Evolutionary conservation across 495 filamentous ascomycete genomes (phyloP).

Genomic region (Xylaria flabelliformis): DNA sequence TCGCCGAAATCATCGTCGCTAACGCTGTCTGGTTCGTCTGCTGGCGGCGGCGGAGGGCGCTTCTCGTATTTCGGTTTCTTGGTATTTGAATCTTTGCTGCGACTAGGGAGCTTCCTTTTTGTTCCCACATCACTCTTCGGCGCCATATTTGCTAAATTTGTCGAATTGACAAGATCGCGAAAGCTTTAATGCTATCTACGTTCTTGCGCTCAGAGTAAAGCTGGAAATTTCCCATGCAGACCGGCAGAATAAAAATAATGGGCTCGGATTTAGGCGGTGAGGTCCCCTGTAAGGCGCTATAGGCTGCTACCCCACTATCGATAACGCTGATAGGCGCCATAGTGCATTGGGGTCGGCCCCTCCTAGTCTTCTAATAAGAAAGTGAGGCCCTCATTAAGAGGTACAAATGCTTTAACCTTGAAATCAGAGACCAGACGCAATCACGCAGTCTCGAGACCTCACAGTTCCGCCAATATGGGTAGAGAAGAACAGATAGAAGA

Average conservation of each 20-base stretch:
- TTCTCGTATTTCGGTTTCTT: constrained; percentile 59
- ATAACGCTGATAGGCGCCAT: constrained; percentile 23
- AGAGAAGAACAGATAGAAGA: constrained; percentile 94
- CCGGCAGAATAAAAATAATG: constrained; percentile 31
- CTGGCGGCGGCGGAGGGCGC: constrained; percentile 33
- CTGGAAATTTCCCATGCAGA: constrained; percentile 25
- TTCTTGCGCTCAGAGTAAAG: constrained; percentile 15
- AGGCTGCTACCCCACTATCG: constrained; percentile 21
- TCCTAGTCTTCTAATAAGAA: constrained; percentile 1
- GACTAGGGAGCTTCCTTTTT: constrained; percentile 51
- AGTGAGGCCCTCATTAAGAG: neutral
- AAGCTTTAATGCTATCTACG: neutral
- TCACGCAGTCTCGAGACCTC: neutral
- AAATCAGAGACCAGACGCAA: neutral
- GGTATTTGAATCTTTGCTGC: constrained; percentile 43
- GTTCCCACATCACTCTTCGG: constrained; percentile 35
- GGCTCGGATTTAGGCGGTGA: constrained; percentile 46
- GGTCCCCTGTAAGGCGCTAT: constrained; percentile 6
- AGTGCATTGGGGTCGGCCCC: neutral
- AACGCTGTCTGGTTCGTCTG: constrained; percentile 32
- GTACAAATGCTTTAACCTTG: neutral
- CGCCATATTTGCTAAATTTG: constrained; percentile 36
- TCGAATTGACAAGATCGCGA: constrained; percentile 11
- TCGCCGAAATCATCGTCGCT: constrained; percentile 45
- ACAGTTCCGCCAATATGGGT: constrained; percentile 67